Base-by-base conservation (phyloP, 1,139 yeast genomes). In the Pichiaceae sp. region DNA sequence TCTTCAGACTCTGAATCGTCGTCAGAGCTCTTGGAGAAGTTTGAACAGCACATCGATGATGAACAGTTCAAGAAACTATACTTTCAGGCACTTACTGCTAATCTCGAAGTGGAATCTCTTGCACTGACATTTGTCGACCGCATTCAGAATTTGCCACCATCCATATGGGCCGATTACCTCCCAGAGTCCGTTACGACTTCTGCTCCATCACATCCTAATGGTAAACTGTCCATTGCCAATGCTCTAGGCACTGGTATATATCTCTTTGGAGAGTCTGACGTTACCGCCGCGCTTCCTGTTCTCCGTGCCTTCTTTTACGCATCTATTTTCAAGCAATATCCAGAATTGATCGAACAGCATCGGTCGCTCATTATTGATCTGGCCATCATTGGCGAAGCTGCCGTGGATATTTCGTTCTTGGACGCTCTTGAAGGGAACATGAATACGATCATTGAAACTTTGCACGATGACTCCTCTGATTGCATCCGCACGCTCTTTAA, bases 331-430 rank as follows among this genome's bases (percentile, higher is more conserved):
- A 34, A 35, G 4, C 29, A 29, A 7, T 29, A 18, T n/a, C 41
- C 40, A 4, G n/a, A 15, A 4, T 17, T 35, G 7, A 12, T 14
- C 12, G 15, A 12, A 12, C 4, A 8, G 12, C 9, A 29, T 3
- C 14, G 2, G 4, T 4, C 23, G 29, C 23, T 49, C 12, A 17
- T 44, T 1, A 18, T 46, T 49, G 52, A 43, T 24, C 36, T 66
- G n/a, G 53, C 62, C 2, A 36, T 64, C 24, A 29, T 60, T 7
- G 47, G 57, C 4, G 72, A 68, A 42, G 40, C 62, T 11, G 59
- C 60, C 0, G 42, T 45, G 15, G 73, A 68, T 44, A 59, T 51
- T 38, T 53, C 57, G 16, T 64, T 53, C 32, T 45, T 58, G 29
- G 9, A 21, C 30, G 30, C 12, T 28, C 25, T 9, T 9, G 26